These are phyloP conservation scores for Pyrenula massariospora DNA, from an alignment of 495 filamentous ascomycete genomes.

Conservation along the genomic window DNA sequence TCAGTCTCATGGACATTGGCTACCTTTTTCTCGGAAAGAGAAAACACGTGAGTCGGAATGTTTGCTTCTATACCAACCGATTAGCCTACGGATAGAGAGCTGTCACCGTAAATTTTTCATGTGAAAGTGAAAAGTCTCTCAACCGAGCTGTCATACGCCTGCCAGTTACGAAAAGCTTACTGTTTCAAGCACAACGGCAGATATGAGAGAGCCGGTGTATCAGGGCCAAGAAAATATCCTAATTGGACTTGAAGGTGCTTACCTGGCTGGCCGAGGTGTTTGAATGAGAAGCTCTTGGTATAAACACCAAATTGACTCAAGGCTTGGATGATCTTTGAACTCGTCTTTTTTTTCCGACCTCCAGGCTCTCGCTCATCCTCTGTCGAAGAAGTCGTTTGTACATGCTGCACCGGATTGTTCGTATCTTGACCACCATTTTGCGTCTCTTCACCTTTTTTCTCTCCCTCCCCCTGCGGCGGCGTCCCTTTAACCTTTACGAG, in stretches of 20 bases:
- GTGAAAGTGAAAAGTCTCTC: too few relatives aligned
- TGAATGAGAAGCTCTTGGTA: conserved; percentile 70
- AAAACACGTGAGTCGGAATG: conserved; percentile 77
- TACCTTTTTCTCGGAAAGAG: conserved; percentile 70
- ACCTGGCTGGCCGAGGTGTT: conserved; percentile 48
- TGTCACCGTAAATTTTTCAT: too few relatives aligned
- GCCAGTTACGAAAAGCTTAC: conserved; percentile 2
- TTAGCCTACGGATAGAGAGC: too few relatives aligned
- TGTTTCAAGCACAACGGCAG: too few relatives aligned
- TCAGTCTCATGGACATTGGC: conserved; percentile 54
- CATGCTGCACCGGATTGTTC: conserved; percentile 6
- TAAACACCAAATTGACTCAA: conserved; percentile 72
- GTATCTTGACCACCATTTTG: neutral
- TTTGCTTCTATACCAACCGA: conserved; percentile 52
- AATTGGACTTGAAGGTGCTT: neutral
- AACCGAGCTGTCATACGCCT: too few relatives aligned
- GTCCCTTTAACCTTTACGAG: conserved; percentile 82
- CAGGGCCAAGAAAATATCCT: neutral
- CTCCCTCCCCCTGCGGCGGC: conserved; percentile 26
- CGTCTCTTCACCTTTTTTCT: conserved; percentile 14
- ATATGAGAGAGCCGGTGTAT: too few relatives aligned
- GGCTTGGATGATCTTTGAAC: conserved; percentile 62
- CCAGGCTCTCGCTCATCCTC: neutral
- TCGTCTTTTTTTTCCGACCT: conserved; percentile 23
- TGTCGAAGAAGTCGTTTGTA: neutral